Evolutionary conservation across 495 filamentous ascomycete genomes (phyloP), one percentile per base, ranked within the genome.

Genomic region (Penicillium maclennaniae): DNA sequence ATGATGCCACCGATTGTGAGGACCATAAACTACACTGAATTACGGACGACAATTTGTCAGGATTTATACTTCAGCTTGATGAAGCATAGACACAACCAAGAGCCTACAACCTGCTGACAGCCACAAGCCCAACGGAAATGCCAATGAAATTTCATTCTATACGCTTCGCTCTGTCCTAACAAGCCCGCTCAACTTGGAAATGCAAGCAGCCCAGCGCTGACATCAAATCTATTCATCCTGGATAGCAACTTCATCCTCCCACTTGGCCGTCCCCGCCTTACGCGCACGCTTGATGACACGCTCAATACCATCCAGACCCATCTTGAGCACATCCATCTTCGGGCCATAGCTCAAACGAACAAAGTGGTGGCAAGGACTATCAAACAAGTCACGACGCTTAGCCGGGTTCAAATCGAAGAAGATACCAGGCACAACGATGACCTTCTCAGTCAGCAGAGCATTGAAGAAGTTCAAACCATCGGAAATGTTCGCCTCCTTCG

Each of bases 401-500:
- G 86, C 84, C 12, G 92, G 92, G 73, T 97, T 97, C 61, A 97
- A 68, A 61, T 97, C 78, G 50, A 81, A 81, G 72, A 81, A 81
- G 66, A 97, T 97, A 42, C 92, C 92, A 0, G 92, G 91, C 0
- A 96, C 92, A 3, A 96, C 91, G 59, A 96, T 95, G 53, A 93
- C 88, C 77, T 92, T 93, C 79, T 96, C 89, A 58, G 87, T 80
- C 37, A 97, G 70, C 59, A 93, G 92, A 25, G 89, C 89, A 66
- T 92, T 86, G 81, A 97, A 96, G 81, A 97, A 97, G 69, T 95
- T 96, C 63, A 97, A 71, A 2, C 92, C 92, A 67, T 96, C 92
- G 48, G 84, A 85, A 68, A 97, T 93, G 52, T 80, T 83, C 17
- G 81, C 82, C 1, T 55, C 70, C 41, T 45, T 38, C 4, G 70